Conservation (phyloP, 1,139 yeast genomes). For the Trichomonascaceae sp. region DNA sequence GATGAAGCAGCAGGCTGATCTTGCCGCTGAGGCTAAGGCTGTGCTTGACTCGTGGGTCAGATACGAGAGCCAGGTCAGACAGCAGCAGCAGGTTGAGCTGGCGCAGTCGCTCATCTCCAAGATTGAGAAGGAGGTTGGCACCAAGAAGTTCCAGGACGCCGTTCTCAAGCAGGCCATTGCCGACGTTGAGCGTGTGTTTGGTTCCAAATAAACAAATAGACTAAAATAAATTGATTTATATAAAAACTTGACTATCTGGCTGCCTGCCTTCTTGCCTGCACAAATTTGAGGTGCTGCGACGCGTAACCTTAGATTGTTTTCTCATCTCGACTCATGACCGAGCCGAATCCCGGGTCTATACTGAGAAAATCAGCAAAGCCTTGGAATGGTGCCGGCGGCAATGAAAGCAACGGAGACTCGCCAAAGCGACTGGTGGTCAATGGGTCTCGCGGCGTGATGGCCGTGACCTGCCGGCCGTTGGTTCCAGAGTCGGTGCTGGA, state of each 20-base stretch:
- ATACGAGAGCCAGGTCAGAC: conserved; percentile 94
- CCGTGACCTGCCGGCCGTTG: too few species aligned
- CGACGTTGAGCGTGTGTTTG: conserved; percentile 79
- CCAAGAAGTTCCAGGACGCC: conserved; percentile 89
- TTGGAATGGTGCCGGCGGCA: too few species aligned
- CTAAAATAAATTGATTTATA: neutral
- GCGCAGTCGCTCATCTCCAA: conserved; percentile 75
- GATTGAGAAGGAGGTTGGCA: conserved; percentile 73
- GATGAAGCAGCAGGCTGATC: conserved; percentile 79
- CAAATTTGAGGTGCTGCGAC: too few species aligned
- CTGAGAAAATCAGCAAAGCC: too few species aligned
- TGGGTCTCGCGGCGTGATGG: too few species aligned
- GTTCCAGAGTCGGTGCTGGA: conserved; percentile 35
- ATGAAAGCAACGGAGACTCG: too few species aligned
- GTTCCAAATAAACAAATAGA: conserved; percentile 14
- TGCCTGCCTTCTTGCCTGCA: too few species aligned
- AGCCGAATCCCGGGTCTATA: too few species aligned
- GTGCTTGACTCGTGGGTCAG: conserved; percentile 98
- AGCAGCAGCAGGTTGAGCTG: conserved; percentile 88
- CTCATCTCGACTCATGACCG: too few species aligned
- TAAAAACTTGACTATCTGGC: too few species aligned
- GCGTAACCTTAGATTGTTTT: too few species aligned
- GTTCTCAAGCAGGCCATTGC: conserved; percentile 82
- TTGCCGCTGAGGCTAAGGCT: conserved; percentile 82
- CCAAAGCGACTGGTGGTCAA: too few species aligned